Conservation (phyloP, 2,329 filamentous ascomycete genomes). For the Dothideomycetes sp. region DNA sequence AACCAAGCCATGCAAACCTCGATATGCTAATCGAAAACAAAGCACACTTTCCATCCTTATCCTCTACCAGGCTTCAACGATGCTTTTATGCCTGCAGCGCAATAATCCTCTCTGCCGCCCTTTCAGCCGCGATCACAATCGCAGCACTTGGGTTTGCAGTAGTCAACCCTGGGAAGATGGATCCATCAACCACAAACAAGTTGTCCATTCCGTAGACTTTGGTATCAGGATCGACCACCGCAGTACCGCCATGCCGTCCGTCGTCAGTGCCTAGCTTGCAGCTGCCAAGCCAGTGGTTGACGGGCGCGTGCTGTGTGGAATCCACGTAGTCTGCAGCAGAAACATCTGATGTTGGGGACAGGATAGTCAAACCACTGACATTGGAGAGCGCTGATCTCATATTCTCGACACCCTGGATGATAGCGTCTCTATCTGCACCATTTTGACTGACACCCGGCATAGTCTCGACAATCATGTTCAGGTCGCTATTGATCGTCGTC, state of each 20-base stretch:
- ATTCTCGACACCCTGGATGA: conserved; percentile 3
- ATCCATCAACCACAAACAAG: conserved; percentile 9
- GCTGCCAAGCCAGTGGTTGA: conserved; percentile 8
- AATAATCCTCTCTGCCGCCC: conserved; percentile 43
- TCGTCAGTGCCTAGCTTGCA: conserved; percentile 7
- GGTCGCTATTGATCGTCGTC: conserved; percentile 4
- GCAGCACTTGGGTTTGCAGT: conserved; percentile 42
- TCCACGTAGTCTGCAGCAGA: conserved; percentile 6
- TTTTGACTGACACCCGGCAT: background rate
- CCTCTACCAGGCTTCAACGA: too few relatives aligned
- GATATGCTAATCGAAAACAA: too few relatives aligned
- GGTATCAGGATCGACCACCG: conserved; percentile 4
- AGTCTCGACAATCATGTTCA: conserved; percentile 5
- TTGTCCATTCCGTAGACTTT: conserved; percentile 11
- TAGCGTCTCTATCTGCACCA: conserved; percentile 1
- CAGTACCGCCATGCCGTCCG: conserved; percentile 1
- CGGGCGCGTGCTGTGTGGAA: conserved; percentile 3
- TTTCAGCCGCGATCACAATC: conserved; percentile 54
- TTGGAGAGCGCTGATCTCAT: conserved; percentile 4
- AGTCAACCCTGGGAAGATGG: conserved; percentile 8
- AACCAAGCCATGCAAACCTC: too few relatives aligned
- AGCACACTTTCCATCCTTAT: too few relatives aligned
- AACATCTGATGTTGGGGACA: conserved; percentile 3
- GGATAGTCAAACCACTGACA: conserved; percentile 1
- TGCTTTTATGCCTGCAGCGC: too few relatives aligned